These are phyloP conservation scores for Sordariomycetes sp. DNA, from an alignment of 2,329 filamentous ascomycete species.

Conservation along the genomic window DNA sequence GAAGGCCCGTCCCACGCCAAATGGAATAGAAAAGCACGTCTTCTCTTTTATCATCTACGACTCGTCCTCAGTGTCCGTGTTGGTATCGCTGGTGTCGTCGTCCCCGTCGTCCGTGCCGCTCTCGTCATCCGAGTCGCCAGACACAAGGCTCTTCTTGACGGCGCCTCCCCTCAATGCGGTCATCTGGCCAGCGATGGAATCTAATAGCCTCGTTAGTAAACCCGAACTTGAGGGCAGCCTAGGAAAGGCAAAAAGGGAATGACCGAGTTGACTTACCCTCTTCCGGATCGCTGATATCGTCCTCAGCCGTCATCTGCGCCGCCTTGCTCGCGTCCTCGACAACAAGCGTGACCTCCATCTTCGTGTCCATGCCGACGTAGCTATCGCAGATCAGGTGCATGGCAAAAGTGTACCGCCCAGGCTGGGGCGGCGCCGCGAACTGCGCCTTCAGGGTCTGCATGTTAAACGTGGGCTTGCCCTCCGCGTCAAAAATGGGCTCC, in stretches of 20 bases:
- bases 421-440: constrained; percentile 86
- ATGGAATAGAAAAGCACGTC: not conserved
- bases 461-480: constrained; percentile 80
- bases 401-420: constrained; percentile 86
- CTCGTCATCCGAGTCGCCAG: constrained; percentile 58
- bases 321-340: constrained; percentile 86
- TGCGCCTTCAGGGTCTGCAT: constrained; percentile 96
- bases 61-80: constrained; percentile 55
- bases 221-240: not conserved
- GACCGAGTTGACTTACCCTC: constrained; percentile 56
- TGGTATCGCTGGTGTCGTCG: constrained; percentile 53
- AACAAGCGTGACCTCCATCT: constrained; percentile 76
- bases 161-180: constrained; percentile 65
- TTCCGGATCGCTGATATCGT: constrained; percentile 95
- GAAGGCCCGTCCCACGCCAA: not conserved
- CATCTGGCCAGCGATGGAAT: constrained; percentile 86
- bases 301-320: constrained; percentile 65
- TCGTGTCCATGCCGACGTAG: constrained; percentile 88
- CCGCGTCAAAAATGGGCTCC: constrained; percentile 68
- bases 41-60: constrained; percentile 17
- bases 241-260: not conserved
- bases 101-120: constrained; percentile 67
- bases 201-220: constrained; percentile 28
- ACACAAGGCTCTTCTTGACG: constrained; percentile 24
- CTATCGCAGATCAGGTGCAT: constrained; percentile 91